These are phyloP conservation scores for Maudiozyma bulderi DNA, from an alignment of 805 yeast genomes.

Conservation along the genomic window DNA sequence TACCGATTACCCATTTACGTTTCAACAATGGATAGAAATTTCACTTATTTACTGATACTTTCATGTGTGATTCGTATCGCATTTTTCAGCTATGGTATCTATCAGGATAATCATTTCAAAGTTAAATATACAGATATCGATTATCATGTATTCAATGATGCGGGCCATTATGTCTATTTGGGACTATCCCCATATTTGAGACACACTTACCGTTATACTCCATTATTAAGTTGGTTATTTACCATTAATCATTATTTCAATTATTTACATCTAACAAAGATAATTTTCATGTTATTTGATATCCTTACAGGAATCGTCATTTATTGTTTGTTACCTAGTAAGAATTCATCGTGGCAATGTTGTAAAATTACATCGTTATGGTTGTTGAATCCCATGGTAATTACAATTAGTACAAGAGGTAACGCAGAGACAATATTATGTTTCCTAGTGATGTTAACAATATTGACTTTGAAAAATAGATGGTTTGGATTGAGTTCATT, in stretches of 20 bases:
- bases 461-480: constrained; percentile 36
- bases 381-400: constrained; percentile 92
- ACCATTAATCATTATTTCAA: constrained; percentile 47
- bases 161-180: constrained; percentile 57
- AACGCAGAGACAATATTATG: constrained; percentile 85
- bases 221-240: constrained; percentile 75
- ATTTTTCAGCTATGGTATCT: constrained; percentile 69
- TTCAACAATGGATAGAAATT: not conserved
- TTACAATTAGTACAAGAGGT: constrained; percentile 86
- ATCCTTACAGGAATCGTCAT: constrained; percentile 66
- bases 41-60: constrained; percentile 3
- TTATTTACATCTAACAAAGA: constrained; percentile 68
- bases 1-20: too few relatives aligned
- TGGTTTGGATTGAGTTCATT: constrained; percentile 34
- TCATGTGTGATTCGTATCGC: constrained; percentile 40
- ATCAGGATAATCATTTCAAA: constrained; percentile 72
- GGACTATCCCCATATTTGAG: constrained; percentile 66
- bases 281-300: constrained; percentile 69
- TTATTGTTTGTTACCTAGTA: constrained; percentile 31
- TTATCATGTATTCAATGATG: constrained; percentile 89
- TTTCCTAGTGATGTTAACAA: constrained; percentile 54
- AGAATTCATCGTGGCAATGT: not conserved
- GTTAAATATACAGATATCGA: constrained; percentile 92
- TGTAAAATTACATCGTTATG: constrained; percentile 39
- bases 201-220: constrained; percentile 91